Evolutionary conservation across 805 yeast genomes (phyloP).

Genomic region (Candida glaebosa): DNA sequence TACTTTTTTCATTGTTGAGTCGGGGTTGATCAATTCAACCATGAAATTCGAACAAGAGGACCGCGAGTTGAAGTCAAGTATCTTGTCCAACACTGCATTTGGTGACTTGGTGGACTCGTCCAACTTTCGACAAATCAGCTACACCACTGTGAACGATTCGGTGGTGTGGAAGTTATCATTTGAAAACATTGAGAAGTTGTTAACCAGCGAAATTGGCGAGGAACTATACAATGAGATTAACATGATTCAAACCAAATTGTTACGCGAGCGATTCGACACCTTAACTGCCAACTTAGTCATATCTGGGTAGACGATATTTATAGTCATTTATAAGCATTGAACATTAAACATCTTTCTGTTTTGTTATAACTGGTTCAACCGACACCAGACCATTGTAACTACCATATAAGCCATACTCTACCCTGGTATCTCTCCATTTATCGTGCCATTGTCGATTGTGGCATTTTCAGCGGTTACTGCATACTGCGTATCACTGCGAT

Average conservation of each 20-base stretch:
- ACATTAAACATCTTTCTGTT: too few species aligned
- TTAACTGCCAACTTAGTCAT: constrained; percentile 74
- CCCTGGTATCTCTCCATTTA: too few species aligned
- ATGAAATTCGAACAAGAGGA: constrained; percentile 37
- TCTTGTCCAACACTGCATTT: constrained; percentile 71
- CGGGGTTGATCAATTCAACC: constrained; percentile 37
- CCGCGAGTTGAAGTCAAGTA: constrained; percentile 36
- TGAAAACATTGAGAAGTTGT: constrained; percentile 43
- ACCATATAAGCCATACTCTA: too few species aligned
- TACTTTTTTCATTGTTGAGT: constrained; percentile 54
- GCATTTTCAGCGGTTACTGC: neutral
- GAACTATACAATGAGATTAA: constrained; percentile 62
- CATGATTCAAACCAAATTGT: constrained; percentile 56
- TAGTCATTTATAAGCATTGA: neutral
- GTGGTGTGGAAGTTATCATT: constrained; percentile 66
- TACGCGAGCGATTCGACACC: constrained; percentile 69
- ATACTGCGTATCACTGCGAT: neutral
- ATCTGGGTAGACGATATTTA: constrained; percentile 35
- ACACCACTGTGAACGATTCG: constrained; percentile 58
- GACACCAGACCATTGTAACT: too few species aligned
- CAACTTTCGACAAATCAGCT: constrained; percentile 41
- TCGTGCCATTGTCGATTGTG: too few species aligned
- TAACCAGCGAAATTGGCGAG: constrained; percentile 40
- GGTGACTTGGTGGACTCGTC: constrained; percentile 51
- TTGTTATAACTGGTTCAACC: too few species aligned